These are phyloP conservation scores for Cladobotryum mycophilum DNA, from an alignment of 2,329 filamentous ascomycete species.

Conservation along the genomic window DNA sequence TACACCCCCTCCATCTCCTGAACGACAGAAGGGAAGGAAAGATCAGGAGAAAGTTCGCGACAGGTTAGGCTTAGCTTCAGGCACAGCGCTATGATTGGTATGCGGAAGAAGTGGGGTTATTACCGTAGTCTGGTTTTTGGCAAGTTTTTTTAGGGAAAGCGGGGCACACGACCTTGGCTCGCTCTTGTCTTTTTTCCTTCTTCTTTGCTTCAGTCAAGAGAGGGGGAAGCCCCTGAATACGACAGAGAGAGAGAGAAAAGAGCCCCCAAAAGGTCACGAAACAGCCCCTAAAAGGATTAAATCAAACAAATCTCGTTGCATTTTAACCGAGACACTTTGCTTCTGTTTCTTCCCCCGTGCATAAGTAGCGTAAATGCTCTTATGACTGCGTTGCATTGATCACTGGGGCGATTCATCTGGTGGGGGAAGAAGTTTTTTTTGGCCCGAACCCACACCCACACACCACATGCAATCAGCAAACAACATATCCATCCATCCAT, in stretches of 20 bases:
- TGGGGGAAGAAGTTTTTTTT: neutral
- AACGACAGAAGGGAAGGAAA: no score
- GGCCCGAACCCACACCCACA: no score
- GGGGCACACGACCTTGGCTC: neutral
- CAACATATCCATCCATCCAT: no score
- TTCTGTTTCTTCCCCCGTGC: neutral
- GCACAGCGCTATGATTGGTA: slow-evolving; percentile 35
- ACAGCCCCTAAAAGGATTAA: no score
- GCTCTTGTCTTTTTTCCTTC: neutral
- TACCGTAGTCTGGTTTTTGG: neutral
- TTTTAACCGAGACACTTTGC: neutral
- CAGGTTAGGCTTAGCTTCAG: slow-evolving; percentile 30
- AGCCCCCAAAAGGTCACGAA: no score
- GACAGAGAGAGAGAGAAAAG: no score
- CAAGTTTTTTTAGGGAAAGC: neutral
- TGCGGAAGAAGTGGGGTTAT: slow-evolving; percentile 23
- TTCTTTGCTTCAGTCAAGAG: neutral
- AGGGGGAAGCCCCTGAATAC: no score
- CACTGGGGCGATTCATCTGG: neutral
- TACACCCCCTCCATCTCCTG: slow-evolving; percentile 1
- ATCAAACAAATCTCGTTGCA: neutral
- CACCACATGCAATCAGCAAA: no score
- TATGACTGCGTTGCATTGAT: no score
- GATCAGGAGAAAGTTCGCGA: neutral
- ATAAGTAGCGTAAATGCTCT: neutral